These are phyloP conservation scores for Talaromyces sp. DNA, from an alignment of 2,329 filamentous ascomycete genomes.

Conservation along the genomic window DNA sequence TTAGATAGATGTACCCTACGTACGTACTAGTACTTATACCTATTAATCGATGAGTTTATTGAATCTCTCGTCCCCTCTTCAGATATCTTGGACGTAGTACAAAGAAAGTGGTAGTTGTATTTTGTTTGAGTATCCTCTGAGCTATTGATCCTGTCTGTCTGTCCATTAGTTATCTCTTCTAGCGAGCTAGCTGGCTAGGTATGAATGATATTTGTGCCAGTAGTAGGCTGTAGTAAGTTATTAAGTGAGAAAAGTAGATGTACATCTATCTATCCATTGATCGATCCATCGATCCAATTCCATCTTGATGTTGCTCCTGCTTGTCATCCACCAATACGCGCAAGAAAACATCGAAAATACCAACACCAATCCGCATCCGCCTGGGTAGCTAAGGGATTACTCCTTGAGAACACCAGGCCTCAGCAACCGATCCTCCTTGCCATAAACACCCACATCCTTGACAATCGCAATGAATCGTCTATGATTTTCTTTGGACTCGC, in stretches of 20 bases:
- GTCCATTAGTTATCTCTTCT: background rate
- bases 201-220: background rate
- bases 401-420: constrained; percentile 40
- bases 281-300: background rate
- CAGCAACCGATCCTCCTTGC: constrained; percentile 43
- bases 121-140: background rate
- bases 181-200: background rate
- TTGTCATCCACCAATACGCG: background rate
- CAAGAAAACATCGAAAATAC: background rate
- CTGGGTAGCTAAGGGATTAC: background rate
- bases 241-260: background rate
- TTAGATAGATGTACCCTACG: background rate
- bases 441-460: constrained; percentile 45
- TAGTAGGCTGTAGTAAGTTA: background rate
- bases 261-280: background rate
- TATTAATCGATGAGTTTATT: background rate
- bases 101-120: background rate
- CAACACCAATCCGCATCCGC: background rate
- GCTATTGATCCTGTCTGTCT: background rate
- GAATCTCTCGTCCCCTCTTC: too few relatives aligned
- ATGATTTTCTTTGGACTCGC: constrained; percentile 44
- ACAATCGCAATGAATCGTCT: constrained; percentile 46
- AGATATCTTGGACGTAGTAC: background rate
- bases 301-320: background rate
- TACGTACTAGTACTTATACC: background rate